Evolutionary conservation across 495 filamentous ascomycete genomes (phyloP).

Genomic region (Lophiotrema nucula): DNA sequence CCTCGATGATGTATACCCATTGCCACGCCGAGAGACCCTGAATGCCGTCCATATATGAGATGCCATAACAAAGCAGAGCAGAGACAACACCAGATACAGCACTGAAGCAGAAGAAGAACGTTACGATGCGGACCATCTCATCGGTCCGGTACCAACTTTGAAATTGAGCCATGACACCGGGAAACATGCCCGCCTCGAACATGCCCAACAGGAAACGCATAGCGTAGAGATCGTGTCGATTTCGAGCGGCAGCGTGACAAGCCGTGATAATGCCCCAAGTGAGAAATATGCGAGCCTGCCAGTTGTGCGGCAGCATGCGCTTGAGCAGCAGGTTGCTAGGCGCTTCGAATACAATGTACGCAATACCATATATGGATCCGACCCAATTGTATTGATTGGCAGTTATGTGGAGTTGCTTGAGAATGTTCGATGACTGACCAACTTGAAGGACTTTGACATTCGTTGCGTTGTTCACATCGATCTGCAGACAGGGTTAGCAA

Average conservation of each 20-base stretch:
- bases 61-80: conserved; percentile 41
- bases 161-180: conserved; percentile 42
- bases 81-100: conserved; percentile 40
- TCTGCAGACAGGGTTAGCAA: no score
- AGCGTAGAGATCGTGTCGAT: conserved; percentile 37
- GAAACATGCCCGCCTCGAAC: conserved; percentile 45
- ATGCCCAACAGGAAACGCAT: conserved; percentile 44
- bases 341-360: conserved; percentile 42
- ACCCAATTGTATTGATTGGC: conserved; percentile 43
- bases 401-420: conserved; percentile 42
- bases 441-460: conserved; percentile 44
- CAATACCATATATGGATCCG: conserved; percentile 37
- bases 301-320: conserved; percentile 38
- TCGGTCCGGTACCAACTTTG: conserved; percentile 45
- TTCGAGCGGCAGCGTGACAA: conserved; percentile 42
- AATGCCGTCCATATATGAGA: conserved; percentile 39
- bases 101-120: conserved; percentile 40
- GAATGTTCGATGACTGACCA: conserved; percentile 34
- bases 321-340: conserved; percentile 31
- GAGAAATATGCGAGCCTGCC: conserved; percentile 44
- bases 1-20: conserved; percentile 46
- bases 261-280: conserved; percentile 43
- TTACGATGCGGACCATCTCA: conserved; percentile 40
- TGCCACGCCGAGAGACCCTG: conserved; percentile 42
- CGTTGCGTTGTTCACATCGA: conserved; percentile 38